Percentiles rank a stretch among this genome's conserved stretches.
phyloP scores from a whole-genome alignment of 768 basidiomycete species.

The Auricularia cornea region DNA sequence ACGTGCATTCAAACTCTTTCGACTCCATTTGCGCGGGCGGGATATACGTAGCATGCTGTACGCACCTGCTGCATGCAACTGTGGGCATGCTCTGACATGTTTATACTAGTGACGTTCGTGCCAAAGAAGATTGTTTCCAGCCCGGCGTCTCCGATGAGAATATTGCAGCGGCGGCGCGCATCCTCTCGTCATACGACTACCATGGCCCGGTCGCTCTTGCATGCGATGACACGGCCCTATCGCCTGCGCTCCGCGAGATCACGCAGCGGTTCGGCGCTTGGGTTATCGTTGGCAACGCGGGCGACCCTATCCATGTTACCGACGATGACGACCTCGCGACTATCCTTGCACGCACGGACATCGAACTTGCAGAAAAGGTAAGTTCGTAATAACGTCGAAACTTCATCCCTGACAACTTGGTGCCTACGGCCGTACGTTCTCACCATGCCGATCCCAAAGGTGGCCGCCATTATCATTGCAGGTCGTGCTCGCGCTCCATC shows the following conservation, averaged over 20 bases:
- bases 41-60: conserved; percentile 10
- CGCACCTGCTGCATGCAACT: not conserved
- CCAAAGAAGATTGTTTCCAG: conserved; percentile 8
- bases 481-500: conserved; percentile 5
- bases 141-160: conserved; percentile 11
- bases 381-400: too few relatives aligned
- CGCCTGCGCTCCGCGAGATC: conserved; percentile 7
- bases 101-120: conserved; percentile 6
- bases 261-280: conserved; percentile 9
- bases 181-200: conserved; percentile 7
- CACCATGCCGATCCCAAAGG: conserved; percentile 23
- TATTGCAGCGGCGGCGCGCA: not conserved
- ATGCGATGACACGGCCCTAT: conserved; percentile 15
- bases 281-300: conserved; percentile 9
- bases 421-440: conserved; percentile 24
- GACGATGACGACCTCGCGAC: conserved; percentile 10
- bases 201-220: conserved; percentile 10
- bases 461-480: conserved; percentile 28
- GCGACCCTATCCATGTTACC: conserved; percentile 7
- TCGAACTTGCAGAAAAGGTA: conserved; percentile 14
- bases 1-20: conserved; percentile 12
- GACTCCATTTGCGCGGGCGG: conserved; percentile 12
- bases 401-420: too few relatives aligned
- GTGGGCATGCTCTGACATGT: not conserved
- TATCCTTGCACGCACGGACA: conserved; percentile 7